Percentiles rank a stretch among this genome's conserved stretches.
phyloP scores from a whole-genome alignment of 2,329 filamentous ascomycete species.

The Cordyceps tenuipes region DNA sequence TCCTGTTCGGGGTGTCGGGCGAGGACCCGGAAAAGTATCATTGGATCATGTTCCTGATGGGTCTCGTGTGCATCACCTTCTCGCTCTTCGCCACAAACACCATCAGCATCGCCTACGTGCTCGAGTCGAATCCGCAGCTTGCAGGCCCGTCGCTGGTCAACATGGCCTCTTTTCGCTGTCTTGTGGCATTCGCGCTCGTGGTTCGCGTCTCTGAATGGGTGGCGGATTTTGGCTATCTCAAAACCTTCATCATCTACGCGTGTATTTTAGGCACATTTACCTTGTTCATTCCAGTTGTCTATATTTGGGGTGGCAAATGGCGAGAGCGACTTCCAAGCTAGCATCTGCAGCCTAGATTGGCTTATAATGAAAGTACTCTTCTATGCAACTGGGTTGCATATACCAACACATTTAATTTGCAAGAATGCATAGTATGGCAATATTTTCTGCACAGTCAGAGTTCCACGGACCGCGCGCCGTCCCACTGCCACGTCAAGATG shows the following conservation, averaged over 20 bases:
- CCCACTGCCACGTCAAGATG: not conserved
- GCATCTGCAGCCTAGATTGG: no score
- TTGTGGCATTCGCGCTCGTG: constrained; percentile 23
- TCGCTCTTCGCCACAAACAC: constrained; percentile 21
- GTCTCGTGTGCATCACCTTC: constrained; percentile 22
- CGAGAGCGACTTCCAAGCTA: not conserved
- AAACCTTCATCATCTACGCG: constrained; percentile 23
- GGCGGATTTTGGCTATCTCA: constrained; percentile 19
- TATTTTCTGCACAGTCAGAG: not conserved
- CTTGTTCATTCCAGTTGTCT: constrained; percentile 23
- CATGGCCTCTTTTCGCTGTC: constrained; percentile 23
- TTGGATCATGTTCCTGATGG: constrained; percentile 21
- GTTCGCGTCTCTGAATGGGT: constrained; percentile 22
- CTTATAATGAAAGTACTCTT: no score
- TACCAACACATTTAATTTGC: not conserved
- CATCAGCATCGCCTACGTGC: constrained; percentile 23
- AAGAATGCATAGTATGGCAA: not conserved
- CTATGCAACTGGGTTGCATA: not conserved
- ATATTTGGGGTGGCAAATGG: constrained; percentile 13
- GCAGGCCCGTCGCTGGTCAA: constrained; percentile 25
- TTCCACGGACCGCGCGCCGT: not conserved
- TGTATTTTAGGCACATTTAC: constrained; percentile 24
- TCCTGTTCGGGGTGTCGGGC: constrained; percentile 24
- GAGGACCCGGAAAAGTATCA: constrained; percentile 16
- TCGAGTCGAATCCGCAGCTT: constrained; percentile 24